These are phyloP conservation scores for Cordyceps cateniannulata DNA, from an alignment of 2,329 filamentous ascomycete genomes.

Conservation along the genomic window DNA sequence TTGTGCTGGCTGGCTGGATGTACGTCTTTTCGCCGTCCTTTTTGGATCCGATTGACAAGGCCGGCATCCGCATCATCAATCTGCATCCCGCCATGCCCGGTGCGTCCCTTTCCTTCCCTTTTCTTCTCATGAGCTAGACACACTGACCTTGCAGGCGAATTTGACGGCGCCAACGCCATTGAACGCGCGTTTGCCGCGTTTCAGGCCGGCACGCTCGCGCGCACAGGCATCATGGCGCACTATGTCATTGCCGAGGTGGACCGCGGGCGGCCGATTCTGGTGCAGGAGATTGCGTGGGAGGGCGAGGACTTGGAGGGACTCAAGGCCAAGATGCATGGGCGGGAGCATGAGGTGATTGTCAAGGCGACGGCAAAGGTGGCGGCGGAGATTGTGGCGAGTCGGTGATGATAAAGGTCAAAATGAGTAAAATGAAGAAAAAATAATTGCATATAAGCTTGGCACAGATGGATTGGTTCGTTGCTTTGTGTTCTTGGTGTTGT, in stretches of 20 bases:
- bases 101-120: constrained; percentile 9
- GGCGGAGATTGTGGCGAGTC: constrained; percentile 27
- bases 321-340: constrained; percentile 64
- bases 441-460: not conserved
- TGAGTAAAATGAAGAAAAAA: not conserved
- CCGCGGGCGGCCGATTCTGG: constrained; percentile 66
- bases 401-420: not conserved
- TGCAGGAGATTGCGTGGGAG: constrained; percentile 59
- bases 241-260: constrained; percentile 78
- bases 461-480: too few species aligned
- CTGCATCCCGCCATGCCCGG: constrained; percentile 54
- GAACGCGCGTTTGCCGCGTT: constrained; percentile 71
- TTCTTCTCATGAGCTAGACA: not conserved
- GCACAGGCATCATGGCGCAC: constrained; percentile 85
- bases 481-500: too few species aligned
- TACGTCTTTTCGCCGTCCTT: constrained; percentile 69
- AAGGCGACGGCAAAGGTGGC: constrained; percentile 56
- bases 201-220: constrained; percentile 53
- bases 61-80: constrained; percentile 68
- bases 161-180: constrained; percentile 73
- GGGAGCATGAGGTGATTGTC: constrained; percentile 75
- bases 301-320: constrained; percentile 61
- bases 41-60: constrained; percentile 57
- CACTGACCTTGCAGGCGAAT: constrained; percentile 47
- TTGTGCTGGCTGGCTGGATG: constrained; percentile 85